These are phyloP conservation scores for Boletus edulis DNA, from an alignment of 768 basidiomycete genomes.

Conservation along the genomic window DNA sequence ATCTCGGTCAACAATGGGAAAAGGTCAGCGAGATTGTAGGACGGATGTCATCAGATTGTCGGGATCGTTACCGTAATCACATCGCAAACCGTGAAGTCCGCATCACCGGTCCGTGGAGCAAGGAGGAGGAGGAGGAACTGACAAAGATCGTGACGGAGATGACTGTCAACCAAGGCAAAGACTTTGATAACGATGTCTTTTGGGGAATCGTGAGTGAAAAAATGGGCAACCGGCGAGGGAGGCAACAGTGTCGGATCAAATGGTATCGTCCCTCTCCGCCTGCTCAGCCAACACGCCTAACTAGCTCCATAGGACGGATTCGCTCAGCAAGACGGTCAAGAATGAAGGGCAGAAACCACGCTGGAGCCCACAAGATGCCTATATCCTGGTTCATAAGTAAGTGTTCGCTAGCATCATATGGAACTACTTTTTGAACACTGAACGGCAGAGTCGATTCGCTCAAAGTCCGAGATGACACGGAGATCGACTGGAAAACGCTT, in stretches of 20 bases:
- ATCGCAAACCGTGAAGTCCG: slow-evolving; percentile 65
- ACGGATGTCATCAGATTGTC: slow-evolving; percentile 75
- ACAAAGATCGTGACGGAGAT: slow-evolving; percentile 73
- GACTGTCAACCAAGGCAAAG: slow-evolving; percentile 69
- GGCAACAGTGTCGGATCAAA: slow-evolving; percentile 87
- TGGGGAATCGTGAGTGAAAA: slow-evolving; percentile 75
- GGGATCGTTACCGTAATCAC: slow-evolving; percentile 85
- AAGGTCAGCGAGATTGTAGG: slow-evolving; percentile 69
- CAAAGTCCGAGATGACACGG: slow-evolving; percentile 74
- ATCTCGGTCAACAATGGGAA: slow-evolving; percentile 79
- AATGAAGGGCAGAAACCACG: slow-evolving; percentile 67
- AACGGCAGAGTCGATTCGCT: slow-evolving; percentile 64
- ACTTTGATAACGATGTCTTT: slow-evolving; percentile 76
- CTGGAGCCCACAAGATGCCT: slow-evolving; percentile 76
- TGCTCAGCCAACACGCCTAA: slow-evolving; percentile 1
- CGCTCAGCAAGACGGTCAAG: slow-evolving; percentile 68
- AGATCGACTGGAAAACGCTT: slow-evolving; percentile 82
- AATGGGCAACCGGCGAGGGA: slow-evolving; percentile 73
- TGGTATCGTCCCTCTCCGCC: slow-evolving; percentile 47
- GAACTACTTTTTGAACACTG: not conserved
- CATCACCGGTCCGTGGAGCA: slow-evolving; percentile 69
- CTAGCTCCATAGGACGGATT: slow-evolving; percentile 59
- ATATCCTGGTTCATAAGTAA: slow-evolving; percentile 79
- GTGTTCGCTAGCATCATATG: not conserved
- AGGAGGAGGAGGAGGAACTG: slow-evolving; percentile 74